Evolutionary conservation across 1,139 yeast species (phyloP).

Genomic region (Hyphopichia khmerensis): DNA sequence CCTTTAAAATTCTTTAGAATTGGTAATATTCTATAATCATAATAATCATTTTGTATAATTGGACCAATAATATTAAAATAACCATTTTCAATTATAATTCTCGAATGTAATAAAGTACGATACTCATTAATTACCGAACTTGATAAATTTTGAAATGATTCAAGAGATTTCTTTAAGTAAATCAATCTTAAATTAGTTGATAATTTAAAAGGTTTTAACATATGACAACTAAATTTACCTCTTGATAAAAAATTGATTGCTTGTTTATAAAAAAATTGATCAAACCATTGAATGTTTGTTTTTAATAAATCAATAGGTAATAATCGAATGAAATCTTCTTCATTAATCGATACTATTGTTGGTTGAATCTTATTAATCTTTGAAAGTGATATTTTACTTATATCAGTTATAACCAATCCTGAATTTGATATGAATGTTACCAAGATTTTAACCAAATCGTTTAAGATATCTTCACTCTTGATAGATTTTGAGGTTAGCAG

Average conservation of each 20-base stretch:
- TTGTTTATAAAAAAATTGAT: conserved; percentile 15
- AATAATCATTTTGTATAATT: conserved; percentile 55
- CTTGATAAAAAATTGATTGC: conserved; percentile 24
- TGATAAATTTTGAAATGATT: conserved; percentile 11
- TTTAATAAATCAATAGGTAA: conserved; percentile 8
- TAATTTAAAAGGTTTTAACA: not conserved
- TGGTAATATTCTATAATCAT: conserved; percentile 54
- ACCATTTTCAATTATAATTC: conserved; percentile 55
- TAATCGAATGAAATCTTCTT: conserved; percentile 10
- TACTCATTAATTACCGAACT: conserved; percentile 38
- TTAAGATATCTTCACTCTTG: conserved; percentile 21
- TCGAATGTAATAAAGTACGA: conserved; percentile 46
- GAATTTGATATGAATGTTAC: conserved; percentile 27
- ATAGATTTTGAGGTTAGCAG: conserved; percentile 5
- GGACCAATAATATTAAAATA: conserved; percentile 55
- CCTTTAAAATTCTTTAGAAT: conserved; percentile 13
- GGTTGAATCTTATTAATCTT: conserved; percentile 16
- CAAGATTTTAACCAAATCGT: conserved; percentile 29
- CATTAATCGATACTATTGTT: conserved; percentile 21
- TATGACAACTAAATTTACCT: conserved; percentile 20
- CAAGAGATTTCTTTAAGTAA: conserved; percentile 31
- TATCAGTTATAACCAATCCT: conserved; percentile 13
- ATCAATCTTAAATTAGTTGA: conserved; percentile 34
- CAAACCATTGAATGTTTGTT: conserved; percentile 11
- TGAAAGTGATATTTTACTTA: conserved; percentile 4